Conservation (phyloP, 2,329 filamentous ascomycete species). For the Xenoacremonium recifei region DNA sequence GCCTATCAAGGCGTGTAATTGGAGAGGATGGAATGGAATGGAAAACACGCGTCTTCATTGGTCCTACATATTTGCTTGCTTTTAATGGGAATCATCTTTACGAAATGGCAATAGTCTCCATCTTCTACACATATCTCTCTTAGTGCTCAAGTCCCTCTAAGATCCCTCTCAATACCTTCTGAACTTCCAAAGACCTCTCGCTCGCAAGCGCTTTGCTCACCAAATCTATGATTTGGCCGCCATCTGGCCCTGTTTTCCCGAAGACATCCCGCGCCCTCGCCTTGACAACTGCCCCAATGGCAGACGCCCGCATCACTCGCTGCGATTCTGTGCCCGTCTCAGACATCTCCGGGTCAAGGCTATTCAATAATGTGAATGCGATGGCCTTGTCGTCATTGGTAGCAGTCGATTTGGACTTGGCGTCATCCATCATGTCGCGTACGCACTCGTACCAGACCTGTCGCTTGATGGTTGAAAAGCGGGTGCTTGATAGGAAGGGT, state of each 20-base stretch:
- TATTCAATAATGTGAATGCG: slow-evolving; percentile 40
- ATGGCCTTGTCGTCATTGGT: slow-evolving; percentile 19
- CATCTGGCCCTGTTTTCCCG: slow-evolving; percentile 26
- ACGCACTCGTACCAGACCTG: slow-evolving; percentile 53
- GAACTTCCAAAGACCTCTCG: slow-evolving; percentile 47
- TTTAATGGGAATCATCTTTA: not conserved
- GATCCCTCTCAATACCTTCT: slow-evolving; percentile 40
- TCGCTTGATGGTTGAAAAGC: slow-evolving; percentile 44
- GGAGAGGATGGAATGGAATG: too few relatives aligned
- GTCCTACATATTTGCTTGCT: too few relatives aligned
- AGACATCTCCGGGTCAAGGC: slow-evolving; percentile 45
- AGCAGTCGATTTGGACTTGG: slow-evolving; percentile 20
- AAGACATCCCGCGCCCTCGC: slow-evolving; percentile 44
- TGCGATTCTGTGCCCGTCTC: slow-evolving; percentile 53
- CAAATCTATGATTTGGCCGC: slow-evolving; percentile 31
- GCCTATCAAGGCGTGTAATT: too few relatives aligned
- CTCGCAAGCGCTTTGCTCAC: slow-evolving; percentile 33
- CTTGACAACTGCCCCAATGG: slow-evolving; percentile 40
- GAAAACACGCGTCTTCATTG: too few relatives aligned
- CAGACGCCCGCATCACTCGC: slow-evolving; percentile 46
- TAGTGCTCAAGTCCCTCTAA: slow-evolving; percentile 28
- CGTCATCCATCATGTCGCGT: slow-evolving; percentile 45
- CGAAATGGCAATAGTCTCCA: not conserved
- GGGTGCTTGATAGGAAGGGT: slow-evolving; percentile 37
- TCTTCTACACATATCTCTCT: not conserved